Evolutionary conservation across 495 filamentous ascomycete genomes (phyloP).

Genomic region (Penicillium pulvis): DNA sequence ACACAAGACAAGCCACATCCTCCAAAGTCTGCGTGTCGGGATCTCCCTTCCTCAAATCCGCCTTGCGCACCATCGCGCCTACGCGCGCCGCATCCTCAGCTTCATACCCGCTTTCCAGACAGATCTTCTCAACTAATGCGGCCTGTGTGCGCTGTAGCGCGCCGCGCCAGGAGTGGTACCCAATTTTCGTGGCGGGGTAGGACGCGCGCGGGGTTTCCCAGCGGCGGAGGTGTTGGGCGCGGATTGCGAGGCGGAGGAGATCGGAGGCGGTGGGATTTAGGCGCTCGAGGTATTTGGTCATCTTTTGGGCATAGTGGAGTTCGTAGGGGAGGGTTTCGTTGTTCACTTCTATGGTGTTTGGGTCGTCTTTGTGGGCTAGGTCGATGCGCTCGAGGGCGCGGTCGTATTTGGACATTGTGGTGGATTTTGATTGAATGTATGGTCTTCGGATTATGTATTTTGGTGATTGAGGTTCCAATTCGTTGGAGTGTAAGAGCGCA

Average conservation of each 20-base stretch:
- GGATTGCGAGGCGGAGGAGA: constrained; percentile 68
- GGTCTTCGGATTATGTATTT: no score
- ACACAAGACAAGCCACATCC: constrained; percentile 84
- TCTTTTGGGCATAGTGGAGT: constrained; percentile 76
- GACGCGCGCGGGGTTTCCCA: constrained; percentile 75
- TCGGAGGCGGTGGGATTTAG: constrained; percentile 60
- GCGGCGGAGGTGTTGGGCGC: constrained; percentile 79
- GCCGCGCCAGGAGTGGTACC: constrained; percentile 76
- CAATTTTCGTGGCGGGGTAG: constrained; percentile 68
- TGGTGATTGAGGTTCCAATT: no score
- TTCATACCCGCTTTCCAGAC: constrained; percentile 50
- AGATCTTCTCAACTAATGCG: constrained; percentile 57
- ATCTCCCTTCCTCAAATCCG: constrained; percentile 59
- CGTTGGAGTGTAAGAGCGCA: no score
- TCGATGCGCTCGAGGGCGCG: constrained; percentile 67
- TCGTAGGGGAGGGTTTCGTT: constrained; percentile 60
- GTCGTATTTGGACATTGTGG: constrained; percentile 35
- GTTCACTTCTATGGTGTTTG: constrained; percentile 42
- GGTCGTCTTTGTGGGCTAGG: constrained; percentile 71
- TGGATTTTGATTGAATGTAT: no score
- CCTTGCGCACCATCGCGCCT: constrained; percentile 64
- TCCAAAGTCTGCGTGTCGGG: constrained; percentile 72
- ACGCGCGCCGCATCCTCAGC: constrained; percentile 54
- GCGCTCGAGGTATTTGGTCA: constrained; percentile 66
- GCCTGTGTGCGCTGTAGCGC: constrained; percentile 72